Evolutionary conservation across 129 eudicot genomes (phyloP).

Genomic region (Pittosporum tobira): DNA sequence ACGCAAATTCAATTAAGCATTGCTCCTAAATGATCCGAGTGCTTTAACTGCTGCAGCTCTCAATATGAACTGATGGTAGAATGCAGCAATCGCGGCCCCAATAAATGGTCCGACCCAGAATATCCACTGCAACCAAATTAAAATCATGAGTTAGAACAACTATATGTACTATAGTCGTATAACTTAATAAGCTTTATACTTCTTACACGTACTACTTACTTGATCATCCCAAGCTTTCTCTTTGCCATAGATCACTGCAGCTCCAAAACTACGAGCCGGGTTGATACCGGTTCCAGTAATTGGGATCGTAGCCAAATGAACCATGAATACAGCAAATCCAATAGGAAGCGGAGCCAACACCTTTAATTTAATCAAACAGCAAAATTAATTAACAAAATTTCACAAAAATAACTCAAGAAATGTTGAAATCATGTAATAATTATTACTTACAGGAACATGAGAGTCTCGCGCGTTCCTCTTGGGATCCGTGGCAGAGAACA

Average conservation of each 20-base stretch:
- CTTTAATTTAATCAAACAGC: conserved; percentile 11
- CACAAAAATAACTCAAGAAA: neutral
- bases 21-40: conserved; percentile 62
- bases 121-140: conserved; percentile 18
- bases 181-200: no score
- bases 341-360: conserved; percentile 71
- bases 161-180: no score
- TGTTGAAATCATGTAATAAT: neutral
- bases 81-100: conserved; percentile 67
- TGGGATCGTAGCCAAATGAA: no score
- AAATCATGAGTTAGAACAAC: neutral
- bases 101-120: conserved; percentile 65
- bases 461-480: no score
- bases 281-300: no score
- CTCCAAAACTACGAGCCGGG: conserved; percentile 74
- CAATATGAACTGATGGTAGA: conserved; percentile 46
- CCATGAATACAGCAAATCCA: no score
- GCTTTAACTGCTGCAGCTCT: conserved; percentile 58
- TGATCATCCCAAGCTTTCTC: conserved; percentile 74
- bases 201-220: conserved; percentile 24
- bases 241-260: conserved; percentile 52
- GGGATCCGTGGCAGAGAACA: conserved; percentile 53
- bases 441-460: conserved; percentile 54
- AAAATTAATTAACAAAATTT: neutral
- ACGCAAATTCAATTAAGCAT: conserved; percentile 23